Percentiles rank a stretch among this genome's conserved stretches.
Evolutionary conservation across 2,329 filamentous ascomycete species (phyloP).

Genomic region (Hyphodiscus sp.): DNA sequence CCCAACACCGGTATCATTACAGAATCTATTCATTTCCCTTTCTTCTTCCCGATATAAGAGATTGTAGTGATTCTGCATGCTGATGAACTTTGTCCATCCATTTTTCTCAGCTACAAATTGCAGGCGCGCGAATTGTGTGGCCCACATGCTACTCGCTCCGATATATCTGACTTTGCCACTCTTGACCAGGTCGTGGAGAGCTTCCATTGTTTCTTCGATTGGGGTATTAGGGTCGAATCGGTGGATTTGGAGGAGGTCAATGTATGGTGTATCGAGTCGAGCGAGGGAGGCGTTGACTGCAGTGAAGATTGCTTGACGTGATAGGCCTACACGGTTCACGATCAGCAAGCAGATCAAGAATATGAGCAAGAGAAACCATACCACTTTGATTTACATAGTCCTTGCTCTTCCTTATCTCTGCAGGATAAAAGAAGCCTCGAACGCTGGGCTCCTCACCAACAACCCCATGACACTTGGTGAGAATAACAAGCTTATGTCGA

Average conservation of each 20-base stretch:
- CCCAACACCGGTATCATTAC: slow-evolving; percentile 37
- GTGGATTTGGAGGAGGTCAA: slow-evolving; percentile 56
- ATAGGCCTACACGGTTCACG: slow-evolving; percentile 39
- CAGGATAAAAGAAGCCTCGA: slow-evolving; percentile 26
- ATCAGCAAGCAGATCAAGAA: background rate
- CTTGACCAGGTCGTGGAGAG: slow-evolving; percentile 52
- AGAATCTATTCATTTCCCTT: slow-evolving; percentile 37
- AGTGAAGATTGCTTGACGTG: slow-evolving; percentile 58
- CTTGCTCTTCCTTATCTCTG: slow-evolving; percentile 31
- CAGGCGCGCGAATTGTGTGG: slow-evolving; percentile 42
- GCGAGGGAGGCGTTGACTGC: slow-evolving; percentile 54
- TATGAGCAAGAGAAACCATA: background rate
- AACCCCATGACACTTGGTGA: slow-evolving; percentile 48
- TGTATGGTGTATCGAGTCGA: slow-evolving; percentile 49
- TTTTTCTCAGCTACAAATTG: slow-evolving; percentile 46
- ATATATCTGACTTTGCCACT: slow-evolving; percentile 52
- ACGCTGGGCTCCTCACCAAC: slow-evolving; percentile 39
- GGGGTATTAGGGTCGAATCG: slow-evolving; percentile 46
- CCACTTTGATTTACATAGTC: slow-evolving; percentile 1
- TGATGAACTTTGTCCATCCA: slow-evolving; percentile 50
- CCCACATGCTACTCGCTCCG: slow-evolving; percentile 43
- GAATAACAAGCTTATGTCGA: slow-evolving; percentile 49
- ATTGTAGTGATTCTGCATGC: slow-evolving; percentile 52
- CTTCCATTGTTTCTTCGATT: slow-evolving; percentile 55
- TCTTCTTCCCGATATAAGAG: slow-evolving; percentile 53